Percentiles rank a stretch among this genome's conserved stretches.
These are phyloP conservation scores for Amylostereum areolatum DNA, from an alignment of 1,284 basidiomycete species.

Conservation along the genomic window DNA sequence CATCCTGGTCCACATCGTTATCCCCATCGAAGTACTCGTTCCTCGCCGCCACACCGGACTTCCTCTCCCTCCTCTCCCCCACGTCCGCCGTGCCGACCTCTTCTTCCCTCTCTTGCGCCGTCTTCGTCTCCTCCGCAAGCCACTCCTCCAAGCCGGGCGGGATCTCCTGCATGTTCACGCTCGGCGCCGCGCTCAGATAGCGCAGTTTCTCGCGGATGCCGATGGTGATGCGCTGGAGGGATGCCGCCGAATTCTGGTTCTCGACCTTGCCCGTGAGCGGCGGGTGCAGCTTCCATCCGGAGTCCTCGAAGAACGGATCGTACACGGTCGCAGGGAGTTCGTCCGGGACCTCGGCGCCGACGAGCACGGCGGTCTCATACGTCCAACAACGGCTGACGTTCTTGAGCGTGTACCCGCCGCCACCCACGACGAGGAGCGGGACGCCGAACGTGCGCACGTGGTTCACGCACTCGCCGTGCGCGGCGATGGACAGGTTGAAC, in stretches of 20 bases:
- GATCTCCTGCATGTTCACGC: slow-evolving; percentile 94
- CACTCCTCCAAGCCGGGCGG: slow-evolving; percentile 86
- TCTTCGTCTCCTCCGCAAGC: slow-evolving; percentile 72
- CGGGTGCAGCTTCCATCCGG: slow-evolving; percentile 89
- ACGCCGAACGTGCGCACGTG: slow-evolving; percentile 92
- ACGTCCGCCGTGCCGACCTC: slow-evolving; percentile 49
- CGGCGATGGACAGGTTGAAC: slow-evolving; percentile 99
- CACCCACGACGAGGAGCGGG: slow-evolving; percentile 87
- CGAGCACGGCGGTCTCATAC: slow-evolving; percentile 94
- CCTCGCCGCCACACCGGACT: slow-evolving; percentile 42
- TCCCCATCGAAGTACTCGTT: slow-evolving; percentile 76
- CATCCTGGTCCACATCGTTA: slow-evolving; percentile 50
- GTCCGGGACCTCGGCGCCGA: slow-evolving; percentile 80
- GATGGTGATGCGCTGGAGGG: slow-evolving; percentile 82
- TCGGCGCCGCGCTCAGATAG: slow-evolving; percentile 93
- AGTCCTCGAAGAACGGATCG: slow-evolving; percentile 89
- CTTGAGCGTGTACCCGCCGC: slow-evolving; percentile 94
- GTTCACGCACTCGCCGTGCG: slow-evolving; percentile 96
- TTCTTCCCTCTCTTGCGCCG: slow-evolving; percentile 68
- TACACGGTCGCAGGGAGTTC: slow-evolving; percentile 87
- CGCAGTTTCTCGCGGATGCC: slow-evolving; percentile 87
- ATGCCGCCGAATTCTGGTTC: slow-evolving; percentile 83
- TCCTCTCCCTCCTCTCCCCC: slow-evolving; percentile 47
- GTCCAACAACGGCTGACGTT: slow-evolving; percentile 99
- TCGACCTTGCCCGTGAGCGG: slow-evolving; percentile 88